Evolutionary conservation across 23 red algal species (phyloP), one percentile per base, ranked within the genome.

Genomic region (Gracilaria domingensis): DNA sequence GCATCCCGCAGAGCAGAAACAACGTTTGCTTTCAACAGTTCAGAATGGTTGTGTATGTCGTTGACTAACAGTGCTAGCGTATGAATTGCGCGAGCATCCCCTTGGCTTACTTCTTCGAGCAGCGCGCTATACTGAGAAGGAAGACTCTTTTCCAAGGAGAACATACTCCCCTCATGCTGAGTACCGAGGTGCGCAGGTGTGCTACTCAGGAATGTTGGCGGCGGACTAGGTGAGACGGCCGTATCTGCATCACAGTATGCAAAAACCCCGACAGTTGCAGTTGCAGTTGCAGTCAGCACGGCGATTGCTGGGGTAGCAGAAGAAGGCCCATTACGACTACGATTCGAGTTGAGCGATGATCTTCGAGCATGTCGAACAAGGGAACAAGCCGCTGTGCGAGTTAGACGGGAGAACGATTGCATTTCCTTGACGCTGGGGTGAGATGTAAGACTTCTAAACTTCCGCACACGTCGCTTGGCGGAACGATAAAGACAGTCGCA

Each of bases 1-100:
- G 79, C 89, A 76, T 83, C 78, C 29, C 60, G 50, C 42, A 92
- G 42, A 26, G 89, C 89, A 39, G 64, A 8, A 44, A 84, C 80
- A 45, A 69, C 89, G 17, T 76, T 66, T 47, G 78, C 64, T 36
- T 67, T 37, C 23, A 92, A 35, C 44, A 92, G 79, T 14, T 77
- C 30, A 37, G 89, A 28, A 53, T 92, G 89, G 54, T 92, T 92
- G 77, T 76, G 58, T 34, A 78, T 37, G 34, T 83, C 78, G 69
- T 73, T 77, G 32, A 69, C 78, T 8, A 92, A 40, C 12, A 77
- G 73, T 36, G 80, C 48, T 21, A 92, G 89, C 30, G 89, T 72
- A 34, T 83, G 78, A 37, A 92, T 50, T 38, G 89, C 78, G 57
- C 47, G 45, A 47, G 80, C 54, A 44, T 92, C 89, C 4, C 54